Percentiles rank a stretch among this genome's conserved stretches.
phyloP scores from a whole-genome alignment of 1,284 basidiomycete genomes.

The Puccinia coronata region DNA sequence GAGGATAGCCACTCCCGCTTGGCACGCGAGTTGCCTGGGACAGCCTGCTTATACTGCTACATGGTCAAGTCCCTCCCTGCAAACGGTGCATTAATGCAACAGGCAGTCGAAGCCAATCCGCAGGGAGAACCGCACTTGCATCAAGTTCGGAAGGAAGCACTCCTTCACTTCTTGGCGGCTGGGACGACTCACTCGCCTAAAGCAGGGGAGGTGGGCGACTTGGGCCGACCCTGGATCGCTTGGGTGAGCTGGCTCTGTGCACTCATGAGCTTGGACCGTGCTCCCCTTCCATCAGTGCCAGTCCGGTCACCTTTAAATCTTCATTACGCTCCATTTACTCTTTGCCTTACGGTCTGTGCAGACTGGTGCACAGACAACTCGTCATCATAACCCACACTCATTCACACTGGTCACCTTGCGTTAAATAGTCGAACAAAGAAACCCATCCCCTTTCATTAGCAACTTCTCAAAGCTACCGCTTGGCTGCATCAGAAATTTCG shows the following conservation, averaged over 20 bases:
- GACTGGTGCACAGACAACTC: not conserved
- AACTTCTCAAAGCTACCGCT: not conserved
- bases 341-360: not conserved
- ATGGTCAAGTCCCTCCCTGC: too few relatives aligned
- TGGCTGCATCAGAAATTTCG: not conserved
- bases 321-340: not conserved
- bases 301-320: not conserved
- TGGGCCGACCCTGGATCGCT: not conserved
- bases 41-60: too few relatives aligned
- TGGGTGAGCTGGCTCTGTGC: not conserved
- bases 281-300: not conserved
- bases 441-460: not conserved
- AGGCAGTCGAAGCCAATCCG: not conserved
- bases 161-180: not conserved
- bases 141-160: not conserved
- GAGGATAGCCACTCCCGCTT: too few relatives aligned
- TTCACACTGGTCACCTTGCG: not conserved
- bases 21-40: too few relatives aligned
- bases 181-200: not conserved
- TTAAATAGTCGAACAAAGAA: not conserved
- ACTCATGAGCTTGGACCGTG: not conserved
- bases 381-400: not conserved
- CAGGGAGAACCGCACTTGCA: not conserved
- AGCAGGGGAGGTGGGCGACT: not conserved
- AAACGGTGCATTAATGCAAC: too few relatives aligned